A percentile compares a stretch with the other conserved stretches of the same genome.
Evolutionary conservation across 495 filamentous ascomycete genomes (phyloP).

Genomic region (Stereocaulon alpinum): DNA sequence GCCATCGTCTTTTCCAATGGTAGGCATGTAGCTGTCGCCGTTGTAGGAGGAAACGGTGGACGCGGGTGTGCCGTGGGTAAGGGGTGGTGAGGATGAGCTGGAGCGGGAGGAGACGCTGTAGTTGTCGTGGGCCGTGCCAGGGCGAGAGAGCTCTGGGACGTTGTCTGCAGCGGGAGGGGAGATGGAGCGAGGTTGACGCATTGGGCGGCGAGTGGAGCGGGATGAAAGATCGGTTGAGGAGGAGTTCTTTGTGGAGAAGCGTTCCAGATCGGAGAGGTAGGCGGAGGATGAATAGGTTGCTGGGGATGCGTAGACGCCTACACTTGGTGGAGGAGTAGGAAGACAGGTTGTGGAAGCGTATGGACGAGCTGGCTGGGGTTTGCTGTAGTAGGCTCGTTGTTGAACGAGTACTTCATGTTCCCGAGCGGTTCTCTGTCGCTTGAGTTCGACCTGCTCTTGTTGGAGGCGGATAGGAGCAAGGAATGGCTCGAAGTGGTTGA

Average conservation of each 20-base stretch:
- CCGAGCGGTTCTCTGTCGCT: slow-evolving; percentile 16
- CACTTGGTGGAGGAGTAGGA: slow-evolving; percentile 12
- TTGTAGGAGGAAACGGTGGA: slow-evolving; percentile 22
- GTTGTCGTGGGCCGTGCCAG: slow-evolving; percentile 36
- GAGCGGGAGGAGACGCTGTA: slow-evolving; percentile 37
- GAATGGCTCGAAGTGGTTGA: slow-evolving; percentile 79
- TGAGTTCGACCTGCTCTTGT: slow-evolving; percentile 26
- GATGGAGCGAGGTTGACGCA: slow-evolving; percentile 36
- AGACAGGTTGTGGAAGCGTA: slow-evolving; percentile 16
- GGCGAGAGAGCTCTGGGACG: slow-evolving; percentile 33
- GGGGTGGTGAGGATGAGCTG: slow-evolving; percentile 42
- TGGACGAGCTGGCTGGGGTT: slow-evolving; percentile 17
- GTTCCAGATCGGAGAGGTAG: slow-evolving; percentile 26
- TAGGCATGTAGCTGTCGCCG: slow-evolving; percentile 17
- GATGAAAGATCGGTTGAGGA: slow-evolving; percentile 28
- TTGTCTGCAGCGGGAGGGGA: slow-evolving; percentile 42
- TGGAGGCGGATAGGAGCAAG: slow-evolving; percentile 65
- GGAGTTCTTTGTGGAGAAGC: slow-evolving; percentile 23
- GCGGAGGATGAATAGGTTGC: slow-evolving; percentile 27
- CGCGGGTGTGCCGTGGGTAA: slow-evolving; percentile 28
- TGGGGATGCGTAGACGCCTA: slow-evolving; percentile 21
- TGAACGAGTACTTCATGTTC: slow-evolving; percentile 30
- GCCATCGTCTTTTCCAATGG: slow-evolving; percentile 14
- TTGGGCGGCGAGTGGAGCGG: slow-evolving; percentile 27
- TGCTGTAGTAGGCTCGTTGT: slow-evolving; percentile 33